Evolutionary conservation across 2,329 filamentous ascomycete genomes (phyloP), one percentile per base, ranked within the genome.

Genomic region (Aspergillus pseudotamarii): DNA sequence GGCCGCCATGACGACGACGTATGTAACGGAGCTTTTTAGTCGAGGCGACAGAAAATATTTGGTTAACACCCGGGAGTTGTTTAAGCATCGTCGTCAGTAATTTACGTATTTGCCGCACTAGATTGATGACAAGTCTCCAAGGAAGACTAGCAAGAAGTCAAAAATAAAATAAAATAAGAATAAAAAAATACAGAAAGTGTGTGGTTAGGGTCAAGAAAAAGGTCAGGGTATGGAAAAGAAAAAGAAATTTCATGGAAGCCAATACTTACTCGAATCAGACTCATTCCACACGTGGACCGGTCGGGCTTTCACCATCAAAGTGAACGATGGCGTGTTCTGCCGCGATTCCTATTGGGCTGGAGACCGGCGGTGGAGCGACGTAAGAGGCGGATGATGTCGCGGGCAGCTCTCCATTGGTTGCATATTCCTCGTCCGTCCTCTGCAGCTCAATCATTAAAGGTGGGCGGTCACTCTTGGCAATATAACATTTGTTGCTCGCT

Each of bases 301-400:
- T 16, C 12, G 53, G 57, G 51, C 64, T 74, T 72, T 71, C 74
- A 75, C 69, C 74, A 76, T 76, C 73, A 59, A 58, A 54, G 63
- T 59, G 50, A 58, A 54, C 62, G 72, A 76, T 76, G 74, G 74
- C 74, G 74, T 73, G 73, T 76, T 73, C 72, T 64, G 36, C 23
- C 48, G 41, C 2, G 0, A 0, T 32, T 41, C 43, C 71, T 59
- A 76, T 76, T 76, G 74, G 74, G 5, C 21, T 23, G 23, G n/a
- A 50, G n/a, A 14, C n/a, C 21, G 30, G 46, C 16, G 21, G 28
- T 30, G 55, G 56, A 45, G 32, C 30, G 10, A 38, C 21, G 46
- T 30, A 14, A 10, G 32, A 6, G 48, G 36, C 16, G 51, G 51
- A 36, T 55, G 32, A 30, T 21, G 32, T 34, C 26, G 34, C 26